Conservation (phyloP, 331 rosid genomes). For the Malus hybrid region DNA sequence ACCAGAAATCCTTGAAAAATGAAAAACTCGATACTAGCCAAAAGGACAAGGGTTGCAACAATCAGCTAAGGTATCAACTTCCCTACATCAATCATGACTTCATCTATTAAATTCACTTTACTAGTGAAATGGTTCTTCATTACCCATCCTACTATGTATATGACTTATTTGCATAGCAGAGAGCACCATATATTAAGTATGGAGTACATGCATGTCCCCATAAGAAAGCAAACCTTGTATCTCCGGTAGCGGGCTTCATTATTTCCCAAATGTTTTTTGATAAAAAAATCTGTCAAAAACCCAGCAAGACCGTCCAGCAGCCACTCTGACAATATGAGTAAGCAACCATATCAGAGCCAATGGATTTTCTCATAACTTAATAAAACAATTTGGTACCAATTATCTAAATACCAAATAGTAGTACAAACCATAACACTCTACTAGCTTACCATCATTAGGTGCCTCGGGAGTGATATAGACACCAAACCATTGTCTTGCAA, state of each 20-base stretch:
- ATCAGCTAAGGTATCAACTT: not conserved
- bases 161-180: not conserved
- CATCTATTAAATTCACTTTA: not conserved
- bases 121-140: not conserved
- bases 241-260: conserved; percentile 91
- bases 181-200: not conserved
- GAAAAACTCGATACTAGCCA: not conserved
- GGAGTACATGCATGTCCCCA: not conserved
- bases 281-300: conserved; percentile 74
- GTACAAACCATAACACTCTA: conserved; percentile 3
- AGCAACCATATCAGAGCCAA: conserved; percentile 17
- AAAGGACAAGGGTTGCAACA: not conserved
- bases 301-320: conserved; percentile 97
- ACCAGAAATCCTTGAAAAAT: not conserved
- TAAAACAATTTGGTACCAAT: not conserved
- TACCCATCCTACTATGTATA: not conserved
- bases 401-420: conserved; percentile 6
- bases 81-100: not conserved
- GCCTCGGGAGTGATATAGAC: conserved; percentile 84
- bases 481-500: conserved; percentile 97
- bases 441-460: conserved; percentile 70
- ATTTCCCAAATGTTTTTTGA: conserved; percentile 82
- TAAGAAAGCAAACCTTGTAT: conserved; percentile 70
- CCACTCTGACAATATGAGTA: conserved; percentile 66
- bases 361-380: not conserved